These are phyloP conservation scores for Geranium rotundifolium DNA, from an alignment of 345 rosid genomes.

Conservation along the genomic window DNA sequence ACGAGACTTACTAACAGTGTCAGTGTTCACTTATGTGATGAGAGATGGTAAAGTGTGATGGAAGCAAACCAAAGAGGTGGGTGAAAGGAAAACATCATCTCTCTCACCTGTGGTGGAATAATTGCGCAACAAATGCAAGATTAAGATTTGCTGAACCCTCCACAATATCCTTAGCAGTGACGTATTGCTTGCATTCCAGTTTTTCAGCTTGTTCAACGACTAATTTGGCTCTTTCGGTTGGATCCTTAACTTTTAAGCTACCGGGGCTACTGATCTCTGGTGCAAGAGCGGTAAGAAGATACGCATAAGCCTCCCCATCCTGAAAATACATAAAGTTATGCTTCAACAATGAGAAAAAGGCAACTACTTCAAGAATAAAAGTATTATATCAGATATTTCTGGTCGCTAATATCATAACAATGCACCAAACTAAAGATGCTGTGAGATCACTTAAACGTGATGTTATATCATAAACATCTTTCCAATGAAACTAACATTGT, in stretches of 20 bases:
- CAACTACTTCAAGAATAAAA: not conserved
- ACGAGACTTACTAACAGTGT: too few relatives aligned
- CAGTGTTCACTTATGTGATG: too few relatives aligned
- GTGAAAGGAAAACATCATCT: constrained; percentile 1
- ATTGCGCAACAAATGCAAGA: constrained; percentile 93
- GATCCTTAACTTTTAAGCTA: constrained; percentile 48
- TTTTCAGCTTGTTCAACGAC: constrained; percentile 92
- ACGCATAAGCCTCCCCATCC: constrained; percentile 97
- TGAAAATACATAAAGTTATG: constrained; percentile 24
- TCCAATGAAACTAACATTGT: too few relatives aligned
- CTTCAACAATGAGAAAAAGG: constrained; percentile 8
- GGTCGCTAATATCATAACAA: not conserved
- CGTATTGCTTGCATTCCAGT: constrained; percentile 74
- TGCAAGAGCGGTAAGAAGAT: constrained; percentile 87
- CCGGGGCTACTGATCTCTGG: constrained; percentile 57
- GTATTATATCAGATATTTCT: not conserved
- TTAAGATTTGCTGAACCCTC: constrained; percentile 97
- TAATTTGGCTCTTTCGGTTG: constrained; percentile 63
- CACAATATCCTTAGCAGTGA: constrained; percentile 80
- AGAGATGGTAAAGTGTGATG: not conserved
- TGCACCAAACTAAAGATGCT: not conserved
- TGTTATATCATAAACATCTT: not conserved
- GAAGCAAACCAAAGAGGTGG: not conserved
- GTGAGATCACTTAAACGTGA: too few relatives aligned
- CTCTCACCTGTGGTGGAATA: constrained; percentile 81